Percentiles rank a stretch among this genome's conserved stretches.
phyloP scores from a whole-genome alignment of 306 rosid genomes.

The Vigna unguiculata region DNA sequence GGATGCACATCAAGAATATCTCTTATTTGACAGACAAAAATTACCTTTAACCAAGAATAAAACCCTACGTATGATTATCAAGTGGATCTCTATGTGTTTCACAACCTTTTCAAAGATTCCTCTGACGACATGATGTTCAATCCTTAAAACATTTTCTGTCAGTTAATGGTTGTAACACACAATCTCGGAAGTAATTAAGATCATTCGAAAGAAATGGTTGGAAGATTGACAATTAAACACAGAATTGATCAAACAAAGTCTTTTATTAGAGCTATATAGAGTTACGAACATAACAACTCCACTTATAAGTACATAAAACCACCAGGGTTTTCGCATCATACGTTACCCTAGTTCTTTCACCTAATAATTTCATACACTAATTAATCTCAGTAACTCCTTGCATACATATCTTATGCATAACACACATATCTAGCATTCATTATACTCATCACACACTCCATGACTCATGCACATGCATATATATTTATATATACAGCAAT shows the following conservation, averaged over 20 bases:
- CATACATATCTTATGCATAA: neutral
- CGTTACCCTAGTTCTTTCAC: neutral
- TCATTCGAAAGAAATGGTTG: neutral
- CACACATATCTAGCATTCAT: neutral
- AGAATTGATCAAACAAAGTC: neutral
- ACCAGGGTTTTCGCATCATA: neutral
- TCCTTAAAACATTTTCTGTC: neutral
- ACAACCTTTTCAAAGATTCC: no score
- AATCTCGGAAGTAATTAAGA: neutral
- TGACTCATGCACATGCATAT: neutral
- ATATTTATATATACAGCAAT: neutral
- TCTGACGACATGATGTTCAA: no score
- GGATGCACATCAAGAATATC: neutral
- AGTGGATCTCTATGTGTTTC: no score
- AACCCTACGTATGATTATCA: no score
- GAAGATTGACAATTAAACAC: neutral
- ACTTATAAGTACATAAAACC: neutral
- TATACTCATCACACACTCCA: constrained; percentile 5
- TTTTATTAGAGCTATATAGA: neutral
- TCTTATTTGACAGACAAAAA: neutral
- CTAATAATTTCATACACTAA: neutral
- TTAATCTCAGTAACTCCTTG: neutral
- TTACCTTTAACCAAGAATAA: no score
- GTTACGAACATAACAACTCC: neutral
- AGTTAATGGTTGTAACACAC: neutral